Base-by-base conservation (phyloP, 805 yeast genomes). In the Metschnikowia cubensis region DNA sequence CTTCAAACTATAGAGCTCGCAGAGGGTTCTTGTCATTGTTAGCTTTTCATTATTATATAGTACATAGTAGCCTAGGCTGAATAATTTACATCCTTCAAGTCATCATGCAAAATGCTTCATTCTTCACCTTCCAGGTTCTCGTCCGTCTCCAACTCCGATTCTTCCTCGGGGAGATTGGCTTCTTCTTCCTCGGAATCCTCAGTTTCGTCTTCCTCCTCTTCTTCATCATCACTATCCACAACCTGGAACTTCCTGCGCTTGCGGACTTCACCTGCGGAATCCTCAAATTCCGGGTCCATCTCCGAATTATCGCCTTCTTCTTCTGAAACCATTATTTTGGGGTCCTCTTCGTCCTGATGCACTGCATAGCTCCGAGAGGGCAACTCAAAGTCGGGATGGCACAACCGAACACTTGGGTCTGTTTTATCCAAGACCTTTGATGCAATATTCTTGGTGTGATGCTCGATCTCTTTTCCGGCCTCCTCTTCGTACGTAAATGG, bases 401-500 rank as follows among this genome's bases (percentile, higher is more conserved):
- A 57, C 3, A 54, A 48, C 5, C 49, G 43, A 15, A 41, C 42
- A 17, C 38, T 36, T 13, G 35, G 20, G 18, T 43, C 40, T 13
- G 40, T 11, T 29, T 29, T n/a, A 35, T 39, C 42, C 13, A 59
- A 3, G 64, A 57, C 18, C 64, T 18, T 35, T 14, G 42, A 34
- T 31, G 48, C 18, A 8, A 68, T 7, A 81, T 70, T 21, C 39
- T 11, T 36, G 44, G 31, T 44, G 37, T 15, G 43, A 37, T 11
- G 50, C 18, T 35, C 50, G 8, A 83, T 70, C 49, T 76, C 81
- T 47, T 77, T 79, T 42, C 70, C 55, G 0, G 83, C 79, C 52
- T 80, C 83, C 17, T 71, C 77, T 55, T 84, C 89, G 55, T 83
- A 69, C 21, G 81, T 72, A 54, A 82, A 71, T 4, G 83, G 77